Conservation (phyloP, 2,329 filamentous ascomycete species). For the Setomelanomma holmii region DNA sequence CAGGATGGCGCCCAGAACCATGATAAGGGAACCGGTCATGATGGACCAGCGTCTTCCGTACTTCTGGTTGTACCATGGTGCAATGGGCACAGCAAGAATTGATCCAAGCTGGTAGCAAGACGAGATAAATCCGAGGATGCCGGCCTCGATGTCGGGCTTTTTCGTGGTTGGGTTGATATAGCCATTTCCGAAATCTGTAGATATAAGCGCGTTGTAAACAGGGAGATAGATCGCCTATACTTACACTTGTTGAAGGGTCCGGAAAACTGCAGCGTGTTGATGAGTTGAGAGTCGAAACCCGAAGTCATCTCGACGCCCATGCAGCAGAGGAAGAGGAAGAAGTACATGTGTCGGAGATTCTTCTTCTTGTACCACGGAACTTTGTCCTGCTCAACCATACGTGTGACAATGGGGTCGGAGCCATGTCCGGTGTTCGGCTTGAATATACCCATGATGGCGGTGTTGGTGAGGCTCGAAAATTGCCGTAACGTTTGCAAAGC, state of each 20-base stretch:
- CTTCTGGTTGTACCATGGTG: slow-evolving; percentile 40
- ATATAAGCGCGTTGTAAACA: slow-evolving; percentile 11
- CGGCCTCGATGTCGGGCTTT: slow-evolving; percentile 30
- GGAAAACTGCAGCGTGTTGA: slow-evolving; percentile 47
- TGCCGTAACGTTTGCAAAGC: slow-evolving; percentile 16
- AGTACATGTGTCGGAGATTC: slow-evolving; percentile 49
- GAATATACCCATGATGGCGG: slow-evolving; percentile 36
- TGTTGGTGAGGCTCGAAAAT: slow-evolving; percentile 11
- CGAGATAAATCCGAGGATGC: slow-evolving; percentile 43
- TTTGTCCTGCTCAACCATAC: slow-evolving; percentile 52
- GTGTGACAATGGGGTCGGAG: slow-evolving; percentile 53
- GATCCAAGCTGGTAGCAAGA: slow-evolving; percentile 47
- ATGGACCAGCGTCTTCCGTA: slow-evolving; percentile 64
- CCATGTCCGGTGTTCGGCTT: slow-evolving; percentile 15
- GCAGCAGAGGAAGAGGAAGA: slow-evolving; percentile 46
- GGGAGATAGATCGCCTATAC: not conserved
- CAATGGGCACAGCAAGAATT: slow-evolving; percentile 42
- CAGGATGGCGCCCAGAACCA: slow-evolving; percentile 66
- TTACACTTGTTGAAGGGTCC: slow-evolving; percentile 44
- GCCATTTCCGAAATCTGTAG: slow-evolving; percentile 39
- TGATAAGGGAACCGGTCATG: slow-evolving; percentile 64
- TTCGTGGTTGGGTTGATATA: slow-evolving; percentile 20
- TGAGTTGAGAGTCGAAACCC: slow-evolving; percentile 48
- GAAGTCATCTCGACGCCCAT: slow-evolving; percentile 51
- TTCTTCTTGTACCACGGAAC: slow-evolving; percentile 53